Base-by-base conservation (phyloP, 2,329 filamentous ascomycete genomes). In the Colletotrichum truncatum region DNA sequence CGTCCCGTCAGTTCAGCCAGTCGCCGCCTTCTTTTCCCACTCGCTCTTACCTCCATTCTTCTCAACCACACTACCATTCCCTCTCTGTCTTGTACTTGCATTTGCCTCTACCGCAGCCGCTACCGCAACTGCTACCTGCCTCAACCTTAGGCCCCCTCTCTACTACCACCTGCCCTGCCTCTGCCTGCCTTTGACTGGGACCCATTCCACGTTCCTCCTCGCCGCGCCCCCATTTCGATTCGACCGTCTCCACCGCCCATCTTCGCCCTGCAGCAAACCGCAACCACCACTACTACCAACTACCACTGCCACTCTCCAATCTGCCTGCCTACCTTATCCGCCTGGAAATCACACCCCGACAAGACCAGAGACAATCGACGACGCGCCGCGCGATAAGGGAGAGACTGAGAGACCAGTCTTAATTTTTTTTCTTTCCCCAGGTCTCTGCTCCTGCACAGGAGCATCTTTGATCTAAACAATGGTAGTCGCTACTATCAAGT, bases 401-500 rank as follows among this genome's bases (percentile, higher is more conserved):
- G 59, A 64, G 60, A 67, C 60, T 55, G 60, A 57, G 49, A 66
- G 48, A 60, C 43, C 54, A 49, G 60, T 52, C 54, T 63, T 45
- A 41, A 25, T 51, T 43, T 32, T 34, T 64, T 61, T 54, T 69
- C 62, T 67, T n/a, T 68, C 58, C 46, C 61, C 36, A 53, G 64
- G 59, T 66, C 64, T 70, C 69, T 73, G 74, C 77, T 79, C 79
- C 77, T 74, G 61, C 70, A 66, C 69, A 76, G 77, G 75, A 79
- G 79, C 76, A 70, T 69, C 72, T 72, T 70, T 73, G 72, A 76
- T 73, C 72, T 79, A 74, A 78, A 85, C 81, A 77, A 86, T 87
- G 82, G 85, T 87, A 74, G 85, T 88, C 79, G 85, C 86, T 82
- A 89, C 86, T 73, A 89, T 89, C 80, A 89, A 89, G 86, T 89